These are phyloP conservation scores for Phytophthora cactorum DNA, from an alignment of 352 stramenopile genomes.

Conservation along the genomic window DNA sequence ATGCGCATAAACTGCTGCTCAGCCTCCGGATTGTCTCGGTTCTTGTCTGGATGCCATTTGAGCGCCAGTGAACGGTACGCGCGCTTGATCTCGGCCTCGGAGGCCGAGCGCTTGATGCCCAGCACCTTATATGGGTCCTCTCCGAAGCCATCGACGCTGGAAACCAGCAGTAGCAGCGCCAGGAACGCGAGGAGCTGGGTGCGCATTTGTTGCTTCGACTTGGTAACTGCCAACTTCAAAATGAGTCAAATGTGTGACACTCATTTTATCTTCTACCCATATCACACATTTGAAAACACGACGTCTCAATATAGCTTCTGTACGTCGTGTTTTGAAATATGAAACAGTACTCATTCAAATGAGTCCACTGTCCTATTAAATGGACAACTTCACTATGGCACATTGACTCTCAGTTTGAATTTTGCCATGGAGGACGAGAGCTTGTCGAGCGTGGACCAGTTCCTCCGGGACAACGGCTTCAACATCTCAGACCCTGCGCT, in stretches of 20 bases:
- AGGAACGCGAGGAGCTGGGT: background rate
- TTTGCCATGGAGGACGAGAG: slow-evolving; percentile 50
- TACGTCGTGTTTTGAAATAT: background rate
- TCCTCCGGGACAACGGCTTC: slow-evolving; percentile 82
- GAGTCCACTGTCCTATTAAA: background rate
- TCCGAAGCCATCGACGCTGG: slow-evolving; percentile 13
- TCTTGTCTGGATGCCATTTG: slow-evolving; percentile 93
- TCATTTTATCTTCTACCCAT: too few relatives aligned
- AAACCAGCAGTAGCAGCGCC: slow-evolving; percentile 30
- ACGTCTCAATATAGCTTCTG: too few relatives aligned
- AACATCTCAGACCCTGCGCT: slow-evolving; percentile 45
- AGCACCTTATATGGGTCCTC: slow-evolving; percentile 85
- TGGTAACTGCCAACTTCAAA: background rate
- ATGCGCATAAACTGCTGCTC: slow-evolving; percentile 84
- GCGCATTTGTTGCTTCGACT: background rate
- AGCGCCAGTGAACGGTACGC: slow-evolving; percentile 87
- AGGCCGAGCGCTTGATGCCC: slow-evolving; percentile 61
- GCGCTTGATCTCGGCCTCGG: slow-evolving; percentile 82
- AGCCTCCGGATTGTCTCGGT: slow-evolving; percentile 64
- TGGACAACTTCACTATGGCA: background rate
- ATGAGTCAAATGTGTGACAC: too few relatives aligned
- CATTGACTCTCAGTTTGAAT: background rate
- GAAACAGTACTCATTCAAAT: too few relatives aligned
- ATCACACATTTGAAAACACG: too few relatives aligned
- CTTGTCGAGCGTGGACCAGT: slow-evolving; percentile 80